These are phyloP conservation scores for Loxodes magnus DNA, from an alignment of 73 alveolate species.

Conservation along the genomic window DNA sequence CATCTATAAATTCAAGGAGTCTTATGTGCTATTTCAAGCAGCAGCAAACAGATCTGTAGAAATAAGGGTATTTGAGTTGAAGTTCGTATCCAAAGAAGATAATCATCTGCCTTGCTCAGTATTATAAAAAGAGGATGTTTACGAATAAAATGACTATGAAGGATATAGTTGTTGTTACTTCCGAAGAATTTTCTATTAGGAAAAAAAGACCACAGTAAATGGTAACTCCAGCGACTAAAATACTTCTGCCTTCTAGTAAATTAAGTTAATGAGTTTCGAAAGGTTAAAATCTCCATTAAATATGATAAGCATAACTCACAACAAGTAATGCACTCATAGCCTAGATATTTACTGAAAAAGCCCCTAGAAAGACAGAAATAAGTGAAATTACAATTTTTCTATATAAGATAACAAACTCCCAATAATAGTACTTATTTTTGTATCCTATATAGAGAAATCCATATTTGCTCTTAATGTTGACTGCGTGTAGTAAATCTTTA, in stretches of 20 bases:
- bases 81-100: no score
- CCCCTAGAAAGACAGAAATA: constrained; percentile 1
- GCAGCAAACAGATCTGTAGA: no score
- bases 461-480: constrained; percentile 23
- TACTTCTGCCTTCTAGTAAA: neutral
- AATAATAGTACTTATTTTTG: constrained; percentile 29
- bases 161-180: no score
- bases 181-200: neutral
- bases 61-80: no score
- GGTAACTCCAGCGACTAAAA: neutral
- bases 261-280: neutral
- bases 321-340: constrained; percentile 3
- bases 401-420: constrained; percentile 30
- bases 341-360: neutral
- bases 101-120: no score
- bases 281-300: neutral
- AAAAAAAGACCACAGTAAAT: constrained; percentile 1
- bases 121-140: no score
- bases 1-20: no score
- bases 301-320: neutral
- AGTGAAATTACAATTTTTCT: constrained; percentile 3
- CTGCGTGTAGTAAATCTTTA: constrained; percentile 4
- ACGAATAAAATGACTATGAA: no score
- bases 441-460: constrained; percentile 45
- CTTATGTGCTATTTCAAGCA: no score